Conservation (phyloP, 2,329 filamentous ascomycete species). For the Biscogniauxia sp. region DNA sequence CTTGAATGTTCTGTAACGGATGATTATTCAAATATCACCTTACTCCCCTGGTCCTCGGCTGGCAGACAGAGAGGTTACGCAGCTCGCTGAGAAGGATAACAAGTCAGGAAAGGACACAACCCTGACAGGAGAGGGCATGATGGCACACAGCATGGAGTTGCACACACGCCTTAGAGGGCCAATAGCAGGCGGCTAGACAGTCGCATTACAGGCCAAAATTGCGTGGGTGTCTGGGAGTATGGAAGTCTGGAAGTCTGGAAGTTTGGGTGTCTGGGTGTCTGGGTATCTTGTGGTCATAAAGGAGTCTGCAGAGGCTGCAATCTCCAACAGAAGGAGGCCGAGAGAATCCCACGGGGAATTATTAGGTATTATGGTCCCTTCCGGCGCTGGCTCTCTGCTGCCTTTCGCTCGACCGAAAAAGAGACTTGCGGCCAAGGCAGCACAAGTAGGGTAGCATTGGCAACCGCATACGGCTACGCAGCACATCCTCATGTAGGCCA, state of each 20-base stretch:
- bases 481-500: not conserved
- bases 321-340: not conserved
- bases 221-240: not conserved
- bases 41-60: not conserved
- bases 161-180: conserved; percentile 13
- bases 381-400: not conserved
- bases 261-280: too few relatives aligned
- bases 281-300: not conserved
- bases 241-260: not conserved
- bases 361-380: not conserved
- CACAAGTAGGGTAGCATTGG: not conserved
- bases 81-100: conserved; percentile 6
- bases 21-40: not conserved
- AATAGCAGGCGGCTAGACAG: not conserved
- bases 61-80: conserved; percentile 13
- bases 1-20: conserved; percentile 8
- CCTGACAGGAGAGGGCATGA: conserved; percentile 9
- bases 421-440: not conserved
- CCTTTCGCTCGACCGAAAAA: not conserved
- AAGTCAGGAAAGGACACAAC: conserved; percentile 5
- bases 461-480: not conserved
- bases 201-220: not conserved
- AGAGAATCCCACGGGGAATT: not conserved
- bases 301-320: not conserved
- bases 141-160: conserved; percentile 14